Evolutionary conservation across 345 rosid species (phyloP).

Genomic region (Moricandia arvensis): DNA sequence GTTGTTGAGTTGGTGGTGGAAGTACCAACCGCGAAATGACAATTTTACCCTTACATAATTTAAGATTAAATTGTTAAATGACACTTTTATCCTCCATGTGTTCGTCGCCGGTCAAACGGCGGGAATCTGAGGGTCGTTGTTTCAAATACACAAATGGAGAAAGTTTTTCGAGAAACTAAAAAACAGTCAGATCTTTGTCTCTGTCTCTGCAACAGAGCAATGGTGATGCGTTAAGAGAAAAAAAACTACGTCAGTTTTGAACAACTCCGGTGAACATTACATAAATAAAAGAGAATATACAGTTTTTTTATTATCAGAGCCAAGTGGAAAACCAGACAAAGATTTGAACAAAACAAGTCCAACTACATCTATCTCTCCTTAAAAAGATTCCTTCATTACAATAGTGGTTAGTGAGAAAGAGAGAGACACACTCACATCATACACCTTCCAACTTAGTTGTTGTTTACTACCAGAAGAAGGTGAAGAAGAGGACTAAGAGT

Average conservation of each 20-base stretch:
- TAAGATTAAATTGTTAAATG: too few relatives aligned
- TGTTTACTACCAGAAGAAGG: neutral
- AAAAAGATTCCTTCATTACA: constrained; percentile 28
- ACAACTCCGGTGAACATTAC: neutral
- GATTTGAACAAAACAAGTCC: constrained; percentile 8
- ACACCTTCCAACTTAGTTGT: constrained; percentile 13
- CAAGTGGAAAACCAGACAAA: constrained; percentile 23
- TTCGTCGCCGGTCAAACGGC: neutral
- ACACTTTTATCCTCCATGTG: too few relatives aligned
- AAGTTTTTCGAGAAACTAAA: neutral
- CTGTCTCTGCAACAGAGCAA: neutral
- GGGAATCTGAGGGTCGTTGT: neutral
- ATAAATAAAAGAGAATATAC: constrained; percentile 21
- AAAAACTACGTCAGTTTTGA: neutral
- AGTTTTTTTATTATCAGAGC: constrained; percentile 11
- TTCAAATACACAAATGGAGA: neutral
- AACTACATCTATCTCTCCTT: neutral
- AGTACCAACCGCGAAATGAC: neutral
- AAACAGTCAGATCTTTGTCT: neutral
- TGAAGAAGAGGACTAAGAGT: neutral
- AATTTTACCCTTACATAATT: neutral
- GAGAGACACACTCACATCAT: constrained; percentile 33
- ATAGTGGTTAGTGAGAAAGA: neutral
- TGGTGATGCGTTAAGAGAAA: neutral
- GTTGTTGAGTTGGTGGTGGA: constrained; percentile 26